Evolutionary conservation across 208 protist species (phyloP).

Genomic region (Naegleria lovaniensis): DNA sequence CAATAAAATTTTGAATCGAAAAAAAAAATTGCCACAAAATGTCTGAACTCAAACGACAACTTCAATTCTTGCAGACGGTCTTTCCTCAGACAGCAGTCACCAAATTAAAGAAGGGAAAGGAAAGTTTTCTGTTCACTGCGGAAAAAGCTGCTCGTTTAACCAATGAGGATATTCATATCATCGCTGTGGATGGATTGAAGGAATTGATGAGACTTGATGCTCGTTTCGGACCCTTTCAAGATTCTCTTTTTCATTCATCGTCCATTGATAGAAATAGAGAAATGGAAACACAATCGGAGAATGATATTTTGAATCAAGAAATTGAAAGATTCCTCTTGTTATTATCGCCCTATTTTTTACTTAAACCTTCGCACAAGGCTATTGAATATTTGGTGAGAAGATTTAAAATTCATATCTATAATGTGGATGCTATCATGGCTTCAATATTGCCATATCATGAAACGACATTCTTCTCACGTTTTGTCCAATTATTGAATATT

Average conservation of each 20-base stretch:
- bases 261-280: not conserved
- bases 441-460: constrained; percentile 50
- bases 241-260: not conserved
- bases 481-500: constrained; percentile 39
- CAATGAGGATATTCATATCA: not conserved
- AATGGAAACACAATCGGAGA: constrained; percentile 36
- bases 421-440: constrained; percentile 35
- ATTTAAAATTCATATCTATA: constrained; percentile 40
- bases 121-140: constrained; percentile 1
- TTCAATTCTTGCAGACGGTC: not conserved
- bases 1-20: too few relatives aligned
- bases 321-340: constrained; percentile 35
- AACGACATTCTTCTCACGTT: constrained; percentile 39
- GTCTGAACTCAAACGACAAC: not conserved
- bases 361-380: constrained; percentile 40
- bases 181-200: not conserved
- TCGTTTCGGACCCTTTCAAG: not conserved
- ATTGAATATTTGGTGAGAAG: constrained; percentile 46
- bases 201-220: not conserved
- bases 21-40: not conserved
- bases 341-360: constrained; percentile 42
- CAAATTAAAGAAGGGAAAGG: not conserved
- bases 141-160: not conserved
- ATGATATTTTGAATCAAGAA: constrained; percentile 36
- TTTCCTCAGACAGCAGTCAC: not conserved